Percentiles rank a stretch among this genome's conserved stretches.
These are phyloP conservation scores for Tolypocladium inflatum DNA, from an alignment of 2,329 filamentous ascomycete genomes.

Conservation along the genomic window DNA sequence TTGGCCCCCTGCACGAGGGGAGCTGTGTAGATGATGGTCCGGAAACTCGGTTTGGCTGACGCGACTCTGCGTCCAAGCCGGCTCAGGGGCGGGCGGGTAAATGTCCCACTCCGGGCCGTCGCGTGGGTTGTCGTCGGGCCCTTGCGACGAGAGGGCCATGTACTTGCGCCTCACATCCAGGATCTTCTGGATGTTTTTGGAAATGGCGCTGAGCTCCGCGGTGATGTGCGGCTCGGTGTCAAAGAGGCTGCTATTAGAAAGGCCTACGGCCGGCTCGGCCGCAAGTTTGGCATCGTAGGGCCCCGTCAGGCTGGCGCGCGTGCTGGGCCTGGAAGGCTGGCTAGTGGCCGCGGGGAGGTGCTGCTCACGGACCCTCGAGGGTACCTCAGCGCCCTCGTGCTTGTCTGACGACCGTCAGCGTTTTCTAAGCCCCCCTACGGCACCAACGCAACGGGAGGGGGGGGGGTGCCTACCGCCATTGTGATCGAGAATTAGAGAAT, in stretches of 20 bases:
- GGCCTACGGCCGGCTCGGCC: constrained; percentile 39
- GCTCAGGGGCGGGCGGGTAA: constrained; percentile 85
- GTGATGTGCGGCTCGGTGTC: constrained; percentile 72
- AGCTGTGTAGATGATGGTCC: constrained; percentile 7
- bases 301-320: constrained; percentile 29
- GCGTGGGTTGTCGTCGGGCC: constrained; percentile 76
- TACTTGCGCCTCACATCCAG: constrained; percentile 84
- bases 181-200: constrained; percentile 83
- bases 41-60: constrained; percentile 5
- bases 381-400: constrained; percentile 2
- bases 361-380: not conserved
- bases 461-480: constrained; percentile 10
- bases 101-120: constrained; percentile 77
- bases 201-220: constrained; percentile 75
- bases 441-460: not conserved
- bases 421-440: constrained; percentile 1
- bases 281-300: constrained; percentile 18
- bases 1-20: constrained; percentile 9
- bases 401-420: constrained; percentile 4
- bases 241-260: constrained; percentile 57
- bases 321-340: not conserved
- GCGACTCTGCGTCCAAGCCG: constrained; percentile 56
- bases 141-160: constrained; percentile 74
- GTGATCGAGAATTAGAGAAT: constrained; percentile 22
- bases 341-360: not conserved